Percentiles rank a stretch among this genome's conserved stretches.
Evolutionary conservation across 768 basidiomycete genomes (phyloP).

Genomic region (Hericium coralloides): DNA sequence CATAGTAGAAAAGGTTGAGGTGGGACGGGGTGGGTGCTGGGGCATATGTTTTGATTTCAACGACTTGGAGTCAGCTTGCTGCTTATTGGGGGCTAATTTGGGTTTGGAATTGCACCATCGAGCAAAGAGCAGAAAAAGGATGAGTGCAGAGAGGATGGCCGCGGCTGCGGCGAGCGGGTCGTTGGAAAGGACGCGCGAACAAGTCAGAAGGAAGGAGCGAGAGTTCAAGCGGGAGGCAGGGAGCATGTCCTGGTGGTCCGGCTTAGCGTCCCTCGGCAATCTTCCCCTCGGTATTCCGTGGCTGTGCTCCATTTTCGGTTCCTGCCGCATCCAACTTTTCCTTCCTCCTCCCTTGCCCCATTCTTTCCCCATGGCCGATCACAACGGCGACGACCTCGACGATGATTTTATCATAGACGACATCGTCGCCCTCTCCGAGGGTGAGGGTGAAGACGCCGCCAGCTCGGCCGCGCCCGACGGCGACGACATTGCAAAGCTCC

Average conservation of each 20-base stretch:
- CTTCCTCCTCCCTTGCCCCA: background rate
- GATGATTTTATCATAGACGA: slow-evolving; percentile 76
- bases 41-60: background rate
- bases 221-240: background rate
- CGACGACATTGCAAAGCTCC: slow-evolving; percentile 28
- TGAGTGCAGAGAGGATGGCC: background rate
- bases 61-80: no score
- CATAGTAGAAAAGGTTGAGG: slow-evolving; percentile 4
- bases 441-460: slow-evolving; percentile 30
- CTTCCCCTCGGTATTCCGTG: background rate
- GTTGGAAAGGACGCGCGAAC: background rate
- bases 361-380: slow-evolving; percentile 24
- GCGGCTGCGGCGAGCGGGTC: background rate
- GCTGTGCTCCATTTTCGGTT: background rate
- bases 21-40: background rate
- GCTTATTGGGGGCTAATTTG: background rate
- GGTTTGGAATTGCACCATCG: slow-evolving; percentile 7
- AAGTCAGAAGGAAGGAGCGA: background rate
- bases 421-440: slow-evolving; percentile 52
- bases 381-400: slow-evolving; percentile 68
- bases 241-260: slow-evolving; percentile 1
- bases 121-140: background rate
- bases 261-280: background rate
- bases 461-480: slow-evolving; percentile 17
- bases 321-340: background rate